These are phyloP conservation scores for Tephrocybe rancida DNA, from an alignment of 768 basidiomycete genomes.

Conservation along the genomic window DNA sequence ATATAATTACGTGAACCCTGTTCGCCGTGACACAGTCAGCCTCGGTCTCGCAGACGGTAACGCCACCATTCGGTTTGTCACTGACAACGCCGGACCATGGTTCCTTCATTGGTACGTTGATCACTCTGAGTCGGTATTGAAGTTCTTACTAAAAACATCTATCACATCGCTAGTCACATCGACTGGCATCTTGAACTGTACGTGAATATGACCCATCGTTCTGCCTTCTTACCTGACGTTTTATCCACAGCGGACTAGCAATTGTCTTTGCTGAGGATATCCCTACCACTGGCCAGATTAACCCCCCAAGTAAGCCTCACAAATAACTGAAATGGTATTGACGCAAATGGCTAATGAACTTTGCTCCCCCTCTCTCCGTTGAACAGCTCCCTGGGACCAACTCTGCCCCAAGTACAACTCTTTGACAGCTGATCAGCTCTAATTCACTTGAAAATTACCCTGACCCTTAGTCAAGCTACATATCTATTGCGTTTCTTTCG, in stretches of 20 bases:
- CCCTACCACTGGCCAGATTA: constrained; percentile 15
- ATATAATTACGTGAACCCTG: constrained; percentile 22
- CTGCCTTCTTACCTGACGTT: neutral
- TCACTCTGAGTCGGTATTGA: neutral
- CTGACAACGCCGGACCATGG: constrained; percentile 36
- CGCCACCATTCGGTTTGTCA: constrained; percentile 38
- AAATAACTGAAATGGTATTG: neutral
- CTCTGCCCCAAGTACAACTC: constrained; percentile 33
- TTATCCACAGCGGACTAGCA: constrained; percentile 4
- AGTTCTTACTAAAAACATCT: neutral
- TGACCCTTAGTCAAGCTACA: too few relatives aligned
- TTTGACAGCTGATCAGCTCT: constrained; percentile 2
- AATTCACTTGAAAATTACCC: neutral
- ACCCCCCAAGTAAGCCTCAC: constrained; percentile 23
- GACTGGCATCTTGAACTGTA: constrained; percentile 6
- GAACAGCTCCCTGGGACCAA: constrained; percentile 32
- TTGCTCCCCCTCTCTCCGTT: too few relatives aligned
- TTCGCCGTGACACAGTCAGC: constrained; percentile 53
- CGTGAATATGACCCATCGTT: neutral
- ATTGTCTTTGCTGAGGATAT: constrained; percentile 34
- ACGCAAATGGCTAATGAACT: neutral
- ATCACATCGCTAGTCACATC: neutral
- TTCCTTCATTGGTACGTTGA: constrained; percentile 30
- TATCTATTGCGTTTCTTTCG: neutral
- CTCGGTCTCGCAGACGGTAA: constrained; percentile 30